Evolutionary conservation across 2,329 filamentous ascomycete genomes (phyloP).

Genomic region (Lomentospora prolificans): DNA sequence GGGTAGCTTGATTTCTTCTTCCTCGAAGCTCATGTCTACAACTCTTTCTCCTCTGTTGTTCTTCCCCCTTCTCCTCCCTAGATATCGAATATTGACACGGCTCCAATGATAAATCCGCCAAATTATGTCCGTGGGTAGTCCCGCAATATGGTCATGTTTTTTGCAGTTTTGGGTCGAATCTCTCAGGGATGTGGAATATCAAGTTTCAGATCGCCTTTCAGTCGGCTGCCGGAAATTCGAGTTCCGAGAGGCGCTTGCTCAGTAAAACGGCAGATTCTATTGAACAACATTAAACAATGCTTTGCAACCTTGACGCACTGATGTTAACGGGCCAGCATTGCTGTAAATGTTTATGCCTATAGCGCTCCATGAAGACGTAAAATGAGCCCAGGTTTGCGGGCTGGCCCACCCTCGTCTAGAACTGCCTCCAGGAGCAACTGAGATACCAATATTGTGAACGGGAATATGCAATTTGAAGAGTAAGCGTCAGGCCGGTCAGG

Average conservation of each 20-base stretch:
- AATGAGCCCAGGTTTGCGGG: neutral
- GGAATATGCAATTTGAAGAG: too few relatives aligned
- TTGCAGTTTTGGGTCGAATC: neutral
- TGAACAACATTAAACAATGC: neutral
- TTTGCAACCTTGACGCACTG: constrained; percentile 1
- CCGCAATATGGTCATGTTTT: neutral
- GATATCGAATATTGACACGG: neutral
- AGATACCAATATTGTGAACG: too few relatives aligned
- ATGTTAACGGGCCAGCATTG: neutral
- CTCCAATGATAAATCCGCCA: neutral
- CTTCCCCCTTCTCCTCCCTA: neutral
- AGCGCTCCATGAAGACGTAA: neutral
- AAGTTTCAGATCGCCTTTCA: neutral
- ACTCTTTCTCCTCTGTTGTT: too few relatives aligned
- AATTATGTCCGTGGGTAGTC: neutral
- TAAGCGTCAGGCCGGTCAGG: too few relatives aligned
- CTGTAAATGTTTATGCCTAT: neutral
- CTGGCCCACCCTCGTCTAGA: neutral
- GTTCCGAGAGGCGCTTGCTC: neutral
- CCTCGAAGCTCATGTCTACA: too few relatives aligned
- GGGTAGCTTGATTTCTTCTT: too few relatives aligned
- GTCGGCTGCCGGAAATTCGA: neutral
- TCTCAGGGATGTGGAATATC: neutral
- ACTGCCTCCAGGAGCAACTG: too few relatives aligned
- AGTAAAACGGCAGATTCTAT: neutral